A percentile compares a stretch with the other conserved stretches of the same genome.
phyloP scores from a whole-genome alignment of 148 eudicot genomes.

The Beta vulgaris region DNA sequence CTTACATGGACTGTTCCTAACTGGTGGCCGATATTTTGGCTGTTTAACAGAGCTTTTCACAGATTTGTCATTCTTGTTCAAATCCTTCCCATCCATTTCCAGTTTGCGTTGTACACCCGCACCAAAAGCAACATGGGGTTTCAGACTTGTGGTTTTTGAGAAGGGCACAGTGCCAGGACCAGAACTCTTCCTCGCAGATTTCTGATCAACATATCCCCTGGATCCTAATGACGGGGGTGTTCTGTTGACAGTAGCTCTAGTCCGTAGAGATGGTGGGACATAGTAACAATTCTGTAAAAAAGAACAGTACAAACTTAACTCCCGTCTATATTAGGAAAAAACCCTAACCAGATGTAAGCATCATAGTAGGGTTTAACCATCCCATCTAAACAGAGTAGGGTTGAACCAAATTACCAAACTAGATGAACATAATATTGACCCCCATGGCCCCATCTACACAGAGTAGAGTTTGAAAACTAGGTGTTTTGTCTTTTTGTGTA shows the following conservation, averaged over 20 bases:
- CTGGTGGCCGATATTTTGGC: constrained; percentile 65
- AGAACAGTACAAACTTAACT: neutral
- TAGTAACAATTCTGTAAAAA: constrained; percentile 65
- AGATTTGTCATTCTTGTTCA: constrained; percentile 47
- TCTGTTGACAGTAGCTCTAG: constrained; percentile 40
- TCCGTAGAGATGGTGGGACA: constrained; percentile 34
- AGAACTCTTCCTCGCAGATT: constrained; percentile 39
- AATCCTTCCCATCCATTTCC: constrained; percentile 60
- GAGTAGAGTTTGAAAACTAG: too few relatives aligned
- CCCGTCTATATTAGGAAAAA: neutral
- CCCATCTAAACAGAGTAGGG: neutral
- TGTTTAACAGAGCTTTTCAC: constrained; percentile 36
- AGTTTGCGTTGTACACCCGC: constrained; percentile 60
- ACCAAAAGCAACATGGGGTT: constrained; percentile 38
- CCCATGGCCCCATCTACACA: too few relatives aligned
- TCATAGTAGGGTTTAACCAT: too few relatives aligned
- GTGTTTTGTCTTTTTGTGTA: too few relatives aligned
- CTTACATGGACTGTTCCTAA: constrained; percentile 55
- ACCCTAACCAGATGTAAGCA: too few relatives aligned
- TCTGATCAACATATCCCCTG: constrained; percentile 50
- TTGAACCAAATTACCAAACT: neutral
- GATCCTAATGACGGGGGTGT: constrained; percentile 53
- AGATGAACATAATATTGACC: too few relatives aligned
- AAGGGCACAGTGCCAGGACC: constrained; percentile 38
- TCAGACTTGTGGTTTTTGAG: constrained; percentile 40